Conservation (phyloP, 805 yeast genomes). For the Starmera dryadoides region DNA sequence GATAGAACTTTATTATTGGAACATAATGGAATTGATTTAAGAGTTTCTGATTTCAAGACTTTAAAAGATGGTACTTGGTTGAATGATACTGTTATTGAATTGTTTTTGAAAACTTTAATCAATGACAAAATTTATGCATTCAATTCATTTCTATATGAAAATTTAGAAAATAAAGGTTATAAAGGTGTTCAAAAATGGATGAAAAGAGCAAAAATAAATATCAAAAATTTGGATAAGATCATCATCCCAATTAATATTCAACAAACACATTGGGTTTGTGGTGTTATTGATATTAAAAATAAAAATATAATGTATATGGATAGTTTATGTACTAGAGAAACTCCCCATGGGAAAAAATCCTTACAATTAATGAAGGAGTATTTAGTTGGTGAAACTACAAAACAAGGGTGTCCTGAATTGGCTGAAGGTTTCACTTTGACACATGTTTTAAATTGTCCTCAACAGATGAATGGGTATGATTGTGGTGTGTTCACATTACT, state of each 20-base stretch:
- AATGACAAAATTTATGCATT: conserved; percentile 50
- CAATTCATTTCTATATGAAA: conserved; percentile 84
- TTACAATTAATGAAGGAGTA: conserved; percentile 49
- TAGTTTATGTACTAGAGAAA: conserved; percentile 47
- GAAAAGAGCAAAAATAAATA: conserved; percentile 61
- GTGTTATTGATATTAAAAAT: conserved; percentile 59
- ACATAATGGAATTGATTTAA: conserved; percentile 47
- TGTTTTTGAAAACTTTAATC: conserved; percentile 44
- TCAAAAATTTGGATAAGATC: conserved; percentile 55
- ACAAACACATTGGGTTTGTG: conserved; percentile 89
- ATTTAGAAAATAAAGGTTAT: conserved; percentile 66
- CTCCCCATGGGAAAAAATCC: conserved; percentile 27
- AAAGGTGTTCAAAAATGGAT: conserved; percentile 81
- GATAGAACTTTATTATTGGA: conserved; percentile 21
- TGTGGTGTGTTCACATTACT: conserved; percentile 94
- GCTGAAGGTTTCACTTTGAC: conserved; percentile 25
- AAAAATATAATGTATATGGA: conserved; percentile 67
- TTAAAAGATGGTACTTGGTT: conserved; percentile 72
- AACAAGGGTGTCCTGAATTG: conserved; percentile 26
- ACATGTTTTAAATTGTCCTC: conserved; percentile 51
- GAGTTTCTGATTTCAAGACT: conserved; percentile 62
- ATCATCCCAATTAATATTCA: conserved; percentile 81
- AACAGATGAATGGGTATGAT: conserved; percentile 84
- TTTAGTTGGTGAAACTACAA: conserved; percentile 59
- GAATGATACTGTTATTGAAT: conserved; percentile 86